These are phyloP conservation scores for Boletus patriciae DNA, from an alignment of 768 basidiomycete genomes.

Conservation along the genomic window DNA sequence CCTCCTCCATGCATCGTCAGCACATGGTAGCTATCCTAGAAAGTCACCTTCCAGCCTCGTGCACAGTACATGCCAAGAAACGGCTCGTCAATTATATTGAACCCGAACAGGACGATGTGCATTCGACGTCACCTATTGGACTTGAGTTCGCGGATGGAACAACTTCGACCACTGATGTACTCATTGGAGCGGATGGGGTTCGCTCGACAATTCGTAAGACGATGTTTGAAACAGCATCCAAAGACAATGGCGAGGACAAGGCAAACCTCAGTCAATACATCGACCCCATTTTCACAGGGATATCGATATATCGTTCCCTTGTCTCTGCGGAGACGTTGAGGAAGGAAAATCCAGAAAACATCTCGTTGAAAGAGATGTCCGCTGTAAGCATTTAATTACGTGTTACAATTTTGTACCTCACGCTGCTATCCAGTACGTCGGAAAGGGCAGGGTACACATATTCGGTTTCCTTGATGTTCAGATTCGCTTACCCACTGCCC, in stretches of 20 bases:
- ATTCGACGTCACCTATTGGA: conserved; percentile 19
- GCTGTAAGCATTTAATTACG: conserved; percentile 20
- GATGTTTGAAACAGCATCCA: conserved; percentile 20
- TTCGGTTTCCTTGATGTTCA: too few relatives aligned
- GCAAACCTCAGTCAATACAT: not conserved
- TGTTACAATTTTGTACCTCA: conserved; percentile 1
- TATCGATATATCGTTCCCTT: conserved; percentile 39
- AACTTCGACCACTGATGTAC: not conserved
- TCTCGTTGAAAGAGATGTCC: conserved; percentile 16
- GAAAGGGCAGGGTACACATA: conserved; percentile 8
- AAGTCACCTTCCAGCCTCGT: too few relatives aligned
- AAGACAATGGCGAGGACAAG: not conserved
- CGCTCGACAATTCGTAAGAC: conserved; percentile 27
- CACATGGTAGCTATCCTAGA: conserved; percentile 12
- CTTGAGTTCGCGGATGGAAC: conserved; percentile 17
- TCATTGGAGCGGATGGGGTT: conserved; percentile 47
- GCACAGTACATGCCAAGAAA: too few relatives aligned
- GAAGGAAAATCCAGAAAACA: conserved; percentile 21
- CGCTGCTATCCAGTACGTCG: conserved; percentile 12
- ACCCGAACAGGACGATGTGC: conserved; percentile 19
- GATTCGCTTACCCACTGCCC: not conserved
- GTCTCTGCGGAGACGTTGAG: conserved; percentile 34
- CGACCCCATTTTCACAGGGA: conserved; percentile 43
- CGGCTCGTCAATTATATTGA: not conserved
- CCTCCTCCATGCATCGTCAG: conserved; percentile 21